These are phyloP conservation scores for Penicillium diatomitis DNA, from an alignment of 495 filamentous ascomycete species.

Conservation along the genomic window DNA sequence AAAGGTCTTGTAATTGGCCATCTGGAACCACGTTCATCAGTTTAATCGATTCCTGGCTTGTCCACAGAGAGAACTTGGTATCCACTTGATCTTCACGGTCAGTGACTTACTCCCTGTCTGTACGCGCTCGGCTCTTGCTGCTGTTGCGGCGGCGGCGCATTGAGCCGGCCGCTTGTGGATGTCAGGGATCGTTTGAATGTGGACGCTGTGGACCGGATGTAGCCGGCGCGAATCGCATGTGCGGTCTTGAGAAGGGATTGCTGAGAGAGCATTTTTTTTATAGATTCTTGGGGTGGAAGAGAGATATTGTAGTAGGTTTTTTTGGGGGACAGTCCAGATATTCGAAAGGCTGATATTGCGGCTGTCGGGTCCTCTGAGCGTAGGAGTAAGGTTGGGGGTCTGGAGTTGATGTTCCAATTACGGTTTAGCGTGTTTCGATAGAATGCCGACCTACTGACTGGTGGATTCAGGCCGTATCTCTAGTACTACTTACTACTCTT, in stretches of 20 bases:
- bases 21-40: constrained; percentile 27
- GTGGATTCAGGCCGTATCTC: too few relatives aligned
- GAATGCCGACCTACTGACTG: too few relatives aligned
- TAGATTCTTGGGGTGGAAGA: not conserved
- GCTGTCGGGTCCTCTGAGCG: too few relatives aligned
- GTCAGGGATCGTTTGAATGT: constrained; percentile 5
- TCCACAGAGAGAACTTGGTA: too few relatives aligned
- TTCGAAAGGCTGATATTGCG: not conserved
- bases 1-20: constrained; percentile 71
- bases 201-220: too few relatives aligned
- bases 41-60: too few relatives aligned
- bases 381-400: not conserved
- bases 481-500: too few relatives aligned
- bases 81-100: not conserved
- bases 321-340: not conserved
- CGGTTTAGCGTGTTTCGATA: constrained; percentile 7
- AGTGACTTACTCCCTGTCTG: constrained; percentile 16
- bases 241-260: not conserved
- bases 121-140: constrained; percentile 12
- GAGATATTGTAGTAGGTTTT: too few relatives aligned
- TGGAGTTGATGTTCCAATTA: constrained; percentile 2
- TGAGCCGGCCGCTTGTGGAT: constrained; percentile 8
- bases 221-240: not conserved
- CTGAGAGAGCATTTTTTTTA: constrained; percentile 7
- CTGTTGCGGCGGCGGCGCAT: constrained; percentile 3